Base-by-base conservation (phyloP, 2,329 filamentous ascomycete genomes). In the Gaeumannomyces tritici region DNA sequence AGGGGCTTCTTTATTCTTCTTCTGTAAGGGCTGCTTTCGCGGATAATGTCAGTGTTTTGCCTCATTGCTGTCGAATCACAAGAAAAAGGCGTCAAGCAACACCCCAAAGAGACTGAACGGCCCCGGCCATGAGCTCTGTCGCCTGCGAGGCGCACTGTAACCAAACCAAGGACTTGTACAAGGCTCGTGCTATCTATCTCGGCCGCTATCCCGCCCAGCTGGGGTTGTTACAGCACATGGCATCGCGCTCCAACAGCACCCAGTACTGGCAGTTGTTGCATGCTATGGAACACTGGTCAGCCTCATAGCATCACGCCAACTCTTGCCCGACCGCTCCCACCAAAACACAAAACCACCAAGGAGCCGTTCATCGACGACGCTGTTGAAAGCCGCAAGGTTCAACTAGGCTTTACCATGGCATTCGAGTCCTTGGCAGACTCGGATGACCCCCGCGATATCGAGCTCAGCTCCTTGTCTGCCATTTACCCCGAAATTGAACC, bases 401-500 rank as follows among this genome's bases (percentile, higher is more conserved):
- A 55, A 21, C 21, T 24, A n/a, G 29, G 29, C 47, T 55, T 42
- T 29, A 26, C 13, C 59, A 61, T 31, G 27, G 26, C 27, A 9
- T 29, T 31, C n/a, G 51, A 64, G 42, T 55, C 42, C 54, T 54
- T 51, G 6, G 71, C 74, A 62, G 74, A 74, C 63, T 74, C 72
- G 65, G 79, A 82, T 68, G 81, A 85, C 68, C 76, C 79, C 65
- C 84, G 86, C 60, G 72, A 78, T 62, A 75, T 80, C 58, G 86
- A 89, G 76, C 77, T 89, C 62, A 80, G 79, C 68, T 81, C 84
- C 18, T 79, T 89, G 62, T 75, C 79, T 62, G 84, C 85, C 65
- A 89, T 89, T 68, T 89, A 82, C 66, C 86, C 86, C n/a, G 87
- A 89, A 72, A 81, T 89, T 18, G 76, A 76, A 33, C 70, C 78